Evolutionary conservation across 2,329 filamentous ascomycete species (phyloP), one percentile per base, ranked within the genome.

Genomic region (Exserohilum rostratum): DNA sequence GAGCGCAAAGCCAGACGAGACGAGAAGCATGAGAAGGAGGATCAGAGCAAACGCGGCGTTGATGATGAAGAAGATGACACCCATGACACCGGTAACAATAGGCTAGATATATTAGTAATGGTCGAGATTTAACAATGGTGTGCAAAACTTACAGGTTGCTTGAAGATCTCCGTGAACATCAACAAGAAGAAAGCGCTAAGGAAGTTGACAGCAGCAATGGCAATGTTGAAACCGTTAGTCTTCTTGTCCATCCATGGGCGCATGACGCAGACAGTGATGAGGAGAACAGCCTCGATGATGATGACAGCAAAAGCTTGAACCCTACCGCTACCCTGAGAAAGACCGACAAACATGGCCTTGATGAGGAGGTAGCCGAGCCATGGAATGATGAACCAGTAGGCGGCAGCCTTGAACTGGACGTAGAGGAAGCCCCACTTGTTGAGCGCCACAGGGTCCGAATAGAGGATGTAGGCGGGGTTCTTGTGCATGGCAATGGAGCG

Each of bases 361-460:
- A 96, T 68, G n/a, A 97, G 73, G 33, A 89, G 86, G 76, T 97
- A 96, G 48, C 79, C 77, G 52, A 98, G 81, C 48, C 89, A 79
- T 0, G 91, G 91, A 31, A 96, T 85, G 66, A 97, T 91, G 76
- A 93, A 97, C 81, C 96, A 97, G 83, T 96, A 97, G 34, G 92
- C 91, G 2, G 92, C 93, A 34, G 93, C 93, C 69, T 93, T 90
- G 83, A 96, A 97, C 76, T 96, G 93, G 35, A 98, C 91, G 73
- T 98, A 98, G 62, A 98, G 85, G 81, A 97, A 97, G 18, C 93
- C 93, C 93, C 93, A 97, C 79, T 96, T 96, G 85, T 97, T 96
- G 61, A 98, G 85, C 48, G 90, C 88, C 60, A 91, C 85, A n/a
- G 93, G 92, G 69, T 98, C 93, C 2, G 93, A 96, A 80, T 96